Percentiles rank a stretch among this genome's conserved stretches.
Conservation (phyloP, 2,329 filamentous ascomycete species). For the Aureobasidium sp. region DNA sequence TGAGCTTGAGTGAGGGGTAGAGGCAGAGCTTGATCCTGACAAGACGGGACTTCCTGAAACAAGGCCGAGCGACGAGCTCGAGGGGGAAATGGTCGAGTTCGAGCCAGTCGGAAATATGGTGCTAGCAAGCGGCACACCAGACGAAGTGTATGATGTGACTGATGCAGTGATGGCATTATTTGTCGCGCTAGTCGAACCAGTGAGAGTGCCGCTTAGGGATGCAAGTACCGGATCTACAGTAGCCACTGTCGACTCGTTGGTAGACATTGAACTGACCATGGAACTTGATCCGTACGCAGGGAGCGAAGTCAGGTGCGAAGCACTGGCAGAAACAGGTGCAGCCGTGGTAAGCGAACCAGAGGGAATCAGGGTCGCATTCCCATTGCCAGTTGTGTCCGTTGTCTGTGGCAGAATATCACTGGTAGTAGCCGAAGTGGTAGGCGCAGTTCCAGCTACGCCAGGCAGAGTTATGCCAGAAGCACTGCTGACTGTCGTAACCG, state of each 20-base stretch:
- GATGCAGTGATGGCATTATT: neutral
- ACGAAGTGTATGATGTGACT: slow-evolving; percentile 3
- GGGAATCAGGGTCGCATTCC: neutral
- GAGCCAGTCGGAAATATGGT: neutral
- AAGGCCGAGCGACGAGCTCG: neutral
- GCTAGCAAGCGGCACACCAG: neutral
- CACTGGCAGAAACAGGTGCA: slow-evolving; percentile 27
- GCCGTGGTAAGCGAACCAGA: slow-evolving; percentile 21
- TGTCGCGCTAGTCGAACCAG: neutral
- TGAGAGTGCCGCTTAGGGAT: neutral
- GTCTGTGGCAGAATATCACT: neutral
- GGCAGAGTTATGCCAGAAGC: slow-evolving; percentile 2
- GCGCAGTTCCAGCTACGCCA: slow-evolving; percentile 3
- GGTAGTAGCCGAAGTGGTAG: neutral
- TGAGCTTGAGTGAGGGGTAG: neutral
- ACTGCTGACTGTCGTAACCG: neutral
- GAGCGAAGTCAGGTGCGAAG: slow-evolving; percentile 1
- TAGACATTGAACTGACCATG: neutral
- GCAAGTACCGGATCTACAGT: neutral
- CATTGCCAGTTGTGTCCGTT: neutral
- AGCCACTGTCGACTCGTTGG: slow-evolving; percentile 4
- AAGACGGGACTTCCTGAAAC: neutral
- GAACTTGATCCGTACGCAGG: neutral
- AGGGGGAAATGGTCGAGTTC: neutral
- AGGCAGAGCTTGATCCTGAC: neutral